These are phyloP conservation scores for Nannizziopsis arthrosporioides DNA, from an alignment of 2,329 filamentous ascomycete species.

Conservation along the genomic window DNA sequence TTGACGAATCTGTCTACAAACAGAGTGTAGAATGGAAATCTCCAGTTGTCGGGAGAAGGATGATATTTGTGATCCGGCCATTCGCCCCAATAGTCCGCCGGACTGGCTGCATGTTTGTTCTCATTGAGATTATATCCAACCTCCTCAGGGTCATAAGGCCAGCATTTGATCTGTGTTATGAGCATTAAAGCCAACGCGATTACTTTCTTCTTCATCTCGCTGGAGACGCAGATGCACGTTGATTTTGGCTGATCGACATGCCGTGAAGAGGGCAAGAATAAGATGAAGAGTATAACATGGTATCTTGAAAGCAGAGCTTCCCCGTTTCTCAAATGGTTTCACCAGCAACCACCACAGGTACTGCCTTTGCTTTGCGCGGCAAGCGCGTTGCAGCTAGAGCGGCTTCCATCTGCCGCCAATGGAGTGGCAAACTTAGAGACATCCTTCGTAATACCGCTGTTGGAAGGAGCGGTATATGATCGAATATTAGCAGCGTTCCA, in stretches of 20 bases:
- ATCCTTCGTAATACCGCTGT: too few species aligned
- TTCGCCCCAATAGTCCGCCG: conserved; percentile 48
- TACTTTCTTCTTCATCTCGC: conserved; percentile 25
- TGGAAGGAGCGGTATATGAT: too few species aligned
- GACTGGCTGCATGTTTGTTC: conserved; percentile 44
- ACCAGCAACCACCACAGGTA: too few species aligned
- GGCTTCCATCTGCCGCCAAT: too few species aligned
- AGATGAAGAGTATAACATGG: not conserved
- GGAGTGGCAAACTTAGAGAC: too few species aligned
- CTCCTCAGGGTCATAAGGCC: conserved; percentile 41
- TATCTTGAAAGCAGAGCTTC: too few species aligned
- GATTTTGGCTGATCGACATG: not conserved
- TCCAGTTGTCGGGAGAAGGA: conserved; percentile 50
- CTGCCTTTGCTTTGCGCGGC: too few species aligned
- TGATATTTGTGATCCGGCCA: conserved; percentile 44
- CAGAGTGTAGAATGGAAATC: conserved; percentile 54
- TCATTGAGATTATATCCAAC: conserved; percentile 50
- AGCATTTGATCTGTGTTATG: conserved; percentile 20
- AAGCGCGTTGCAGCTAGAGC: too few species aligned
- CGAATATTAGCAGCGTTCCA: too few species aligned
- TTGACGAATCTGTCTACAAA: conserved; percentile 55
- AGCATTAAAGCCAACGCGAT: conserved; percentile 22
- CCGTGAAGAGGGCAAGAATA: not conserved
- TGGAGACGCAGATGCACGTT: not conserved
- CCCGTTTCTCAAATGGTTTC: too few species aligned